Percentiles rank a stretch among this genome's conserved stretches.
Conservation (phyloP, 2,329 filamentous ascomycete species). For the Myriosclerotinia curreyana region DNA sequence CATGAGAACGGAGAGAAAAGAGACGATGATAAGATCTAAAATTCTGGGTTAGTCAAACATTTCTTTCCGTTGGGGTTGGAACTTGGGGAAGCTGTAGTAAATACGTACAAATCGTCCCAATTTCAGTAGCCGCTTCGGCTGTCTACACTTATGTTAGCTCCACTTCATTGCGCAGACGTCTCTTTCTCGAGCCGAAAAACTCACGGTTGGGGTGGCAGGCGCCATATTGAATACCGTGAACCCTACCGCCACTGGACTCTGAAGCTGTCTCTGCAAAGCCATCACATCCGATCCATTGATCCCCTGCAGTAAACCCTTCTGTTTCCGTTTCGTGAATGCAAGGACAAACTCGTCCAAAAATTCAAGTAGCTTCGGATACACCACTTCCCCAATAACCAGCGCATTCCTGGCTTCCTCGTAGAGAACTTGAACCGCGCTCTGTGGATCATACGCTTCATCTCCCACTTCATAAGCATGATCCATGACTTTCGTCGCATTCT, state of each 20-base stretch:
- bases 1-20: constrained; percentile 29
- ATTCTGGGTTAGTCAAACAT: not conserved
- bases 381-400: constrained; percentile 23
- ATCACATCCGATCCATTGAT: constrained; percentile 18
- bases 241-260: constrained; percentile 22
- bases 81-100: not conserved
- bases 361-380: constrained; percentile 22
- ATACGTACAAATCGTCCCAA: constrained; percentile 29
- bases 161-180: not conserved
- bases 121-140: constrained; percentile 28
- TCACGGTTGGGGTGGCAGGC: constrained; percentile 21
- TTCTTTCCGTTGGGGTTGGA: not conserved
- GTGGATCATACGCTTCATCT: constrained; percentile 24
- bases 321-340: constrained; percentile 27
- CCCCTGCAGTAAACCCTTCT: constrained; percentile 16
- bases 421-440: constrained; percentile 24
- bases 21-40: constrained; percentile 29
- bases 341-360: constrained; percentile 27
- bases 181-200: not conserved
- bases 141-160: constrained; percentile 16
- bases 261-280: constrained; percentile 25
- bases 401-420: constrained; percentile 29
- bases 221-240: constrained; percentile 26
- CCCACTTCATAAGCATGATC: constrained; percentile 26
- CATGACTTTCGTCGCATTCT: constrained; percentile 29